These are phyloP conservation scores for Cercospora brassicicola DNA, from an alignment of 2,329 filamentous ascomycete genomes.

Conservation along the genomic window DNA sequence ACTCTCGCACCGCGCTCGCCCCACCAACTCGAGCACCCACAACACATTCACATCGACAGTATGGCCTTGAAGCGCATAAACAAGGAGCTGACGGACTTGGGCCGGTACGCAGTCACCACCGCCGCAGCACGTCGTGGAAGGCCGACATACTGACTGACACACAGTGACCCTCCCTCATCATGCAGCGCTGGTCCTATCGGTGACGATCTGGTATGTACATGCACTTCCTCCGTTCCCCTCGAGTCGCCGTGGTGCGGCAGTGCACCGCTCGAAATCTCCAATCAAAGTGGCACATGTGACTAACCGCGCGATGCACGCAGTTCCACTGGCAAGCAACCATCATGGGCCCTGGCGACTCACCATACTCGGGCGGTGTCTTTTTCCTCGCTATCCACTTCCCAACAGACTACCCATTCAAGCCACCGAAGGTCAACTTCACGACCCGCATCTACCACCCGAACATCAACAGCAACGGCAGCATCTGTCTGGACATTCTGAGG, in stretches of 20 bases:
- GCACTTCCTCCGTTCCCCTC: conserved; percentile 13
- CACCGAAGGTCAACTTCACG: conserved; percentile 99
- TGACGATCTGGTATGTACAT: conserved; percentile 85
- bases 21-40: conserved; percentile 4
- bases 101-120: conserved; percentile 61
- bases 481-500: conserved; percentile 96
- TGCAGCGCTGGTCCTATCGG: conserved; percentile 96
- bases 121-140: background rate
- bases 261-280: conserved; percentile 8
- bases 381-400: conserved; percentile 99
- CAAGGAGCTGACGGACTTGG: conserved; percentile 84
- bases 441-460: conserved; percentile 99
- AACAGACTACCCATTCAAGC: conserved; percentile 99
- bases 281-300: conserved; percentile 13
- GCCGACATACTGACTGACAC: conserved; percentile 38
- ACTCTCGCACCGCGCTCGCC: background rate
- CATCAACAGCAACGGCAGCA: conserved; percentile 99
- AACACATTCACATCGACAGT: conserved; percentile 20
- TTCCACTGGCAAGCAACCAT: conserved; percentile 99
- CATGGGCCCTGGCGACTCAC: conserved; percentile 97
- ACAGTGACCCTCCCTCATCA: conserved; percentile 93
- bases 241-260: conserved; percentile 14
- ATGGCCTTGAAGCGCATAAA: conserved; percentile 95
- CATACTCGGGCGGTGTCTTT: conserved; percentile 97
- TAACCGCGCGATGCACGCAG: conserved; percentile 50